Base-by-base conservation (phyloP, 441 rosid genomes). In the Mallotus repandus region DNA sequence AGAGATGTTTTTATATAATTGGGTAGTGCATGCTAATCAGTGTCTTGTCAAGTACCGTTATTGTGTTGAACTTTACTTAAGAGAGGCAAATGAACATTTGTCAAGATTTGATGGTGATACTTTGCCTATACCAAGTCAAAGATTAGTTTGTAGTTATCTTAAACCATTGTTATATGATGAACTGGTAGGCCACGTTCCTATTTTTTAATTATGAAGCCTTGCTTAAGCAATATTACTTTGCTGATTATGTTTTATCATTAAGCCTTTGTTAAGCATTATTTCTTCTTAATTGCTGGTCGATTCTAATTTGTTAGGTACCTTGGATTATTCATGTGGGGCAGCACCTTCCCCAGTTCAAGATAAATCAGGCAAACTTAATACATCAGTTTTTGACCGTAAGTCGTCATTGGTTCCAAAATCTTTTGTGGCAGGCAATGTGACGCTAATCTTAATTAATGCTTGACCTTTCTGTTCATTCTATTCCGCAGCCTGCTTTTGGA, bases 401-500 rank as follows among this genome's bases (percentile, higher is more conserved):
- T 46, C 54, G 70, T 38, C 49, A 2, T 11, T 16, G 13, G 4
- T 16, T n/a, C 64, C 45, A 60, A 58, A 58, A 32, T 64, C 59
- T 1, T 8, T 0, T 15, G 6, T 66, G 29, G 2, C 7, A 13
- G 22, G 14, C 46, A 29, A 22, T 63, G 53, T 66, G 63, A 49
- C 68, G 55, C 16, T 9, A 32, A 15, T 55, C n/a, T 72, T 65
- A n/a, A 54, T 62, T 22, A 43, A 63, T 48, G 50, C 22, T 56
- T 65, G 64, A 75, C 5, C 5, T 65, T 49, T 58, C 9, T 59
- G 12, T 46, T 70, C 0, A 18, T 11, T 58, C 9, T 62, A 9
- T 79, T 58, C 55, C 50, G 25, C 76, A 94, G 98, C 79, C 57
- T 94, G 98, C 79, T 59, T 22, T 0, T 90, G 93, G 95, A 64